Conservation (phyloP, 2,329 filamentous ascomycete genomes). For the Setomelanomma holmii region DNA sequence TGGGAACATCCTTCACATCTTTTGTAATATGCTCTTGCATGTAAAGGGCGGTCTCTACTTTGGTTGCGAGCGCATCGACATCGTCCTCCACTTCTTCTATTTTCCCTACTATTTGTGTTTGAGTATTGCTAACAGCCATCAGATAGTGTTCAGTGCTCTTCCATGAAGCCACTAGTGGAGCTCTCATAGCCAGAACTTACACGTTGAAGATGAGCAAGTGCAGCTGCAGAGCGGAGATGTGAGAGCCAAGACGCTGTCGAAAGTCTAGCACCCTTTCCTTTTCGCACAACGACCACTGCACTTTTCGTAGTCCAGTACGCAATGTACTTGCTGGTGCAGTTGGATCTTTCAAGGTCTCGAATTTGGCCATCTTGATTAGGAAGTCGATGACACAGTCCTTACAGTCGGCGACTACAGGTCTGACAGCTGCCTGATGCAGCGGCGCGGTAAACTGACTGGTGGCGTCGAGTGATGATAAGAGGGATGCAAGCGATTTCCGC, state of each 20-base stretch:
- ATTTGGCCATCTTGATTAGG: neutral
- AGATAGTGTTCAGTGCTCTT: too few relatives aligned
- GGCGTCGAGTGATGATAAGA: neutral
- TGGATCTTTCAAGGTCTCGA: neutral
- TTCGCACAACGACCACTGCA: neutral
- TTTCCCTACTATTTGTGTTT: too few relatives aligned
- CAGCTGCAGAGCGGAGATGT: neutral
- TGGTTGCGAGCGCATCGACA: neutral
- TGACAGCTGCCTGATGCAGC: neutral
- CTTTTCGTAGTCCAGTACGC: neutral
- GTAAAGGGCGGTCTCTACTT: neutral
- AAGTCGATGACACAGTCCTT: neutral
- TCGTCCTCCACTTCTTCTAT: neutral
- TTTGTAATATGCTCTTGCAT: neutral
- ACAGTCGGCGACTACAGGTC: neutral
- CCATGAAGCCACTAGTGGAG: too few relatives aligned
- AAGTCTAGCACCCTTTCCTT: neutral
- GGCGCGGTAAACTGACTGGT: neutral
- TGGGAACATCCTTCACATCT: neutral
- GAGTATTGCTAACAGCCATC: too few relatives aligned
- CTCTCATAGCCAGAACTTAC: neutral
- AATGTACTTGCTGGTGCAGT: neutral
- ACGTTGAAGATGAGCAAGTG: neutral
- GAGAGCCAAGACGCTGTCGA: neutral
- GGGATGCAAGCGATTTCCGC: neutral